These are phyloP conservation scores for Cercospora citrullina DNA, from an alignment of 2,329 filamentous ascomycete genomes.

Conservation along the genomic window DNA sequence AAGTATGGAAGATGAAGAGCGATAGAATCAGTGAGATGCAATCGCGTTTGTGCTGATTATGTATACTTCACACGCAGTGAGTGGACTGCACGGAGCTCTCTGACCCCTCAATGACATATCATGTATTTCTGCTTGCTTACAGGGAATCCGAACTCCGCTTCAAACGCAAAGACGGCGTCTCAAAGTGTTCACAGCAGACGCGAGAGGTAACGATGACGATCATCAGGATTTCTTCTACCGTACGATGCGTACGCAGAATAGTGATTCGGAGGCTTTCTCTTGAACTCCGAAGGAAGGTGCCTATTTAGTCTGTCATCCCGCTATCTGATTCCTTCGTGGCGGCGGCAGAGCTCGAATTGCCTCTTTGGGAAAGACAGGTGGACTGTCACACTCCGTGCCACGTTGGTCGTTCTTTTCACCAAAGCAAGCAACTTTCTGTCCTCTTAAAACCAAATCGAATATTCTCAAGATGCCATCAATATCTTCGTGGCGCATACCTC, in stretches of 20 bases:
- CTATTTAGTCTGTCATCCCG: neutral
- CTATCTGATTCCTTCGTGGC: neutral
- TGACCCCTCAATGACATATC: conserved; percentile 6
- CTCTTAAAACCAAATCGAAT: neutral
- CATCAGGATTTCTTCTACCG: neutral
- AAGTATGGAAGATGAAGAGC: neutral
- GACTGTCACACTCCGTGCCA: neutral
- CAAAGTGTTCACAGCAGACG: neutral
- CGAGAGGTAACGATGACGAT: neutral
- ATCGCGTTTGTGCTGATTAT: neutral
- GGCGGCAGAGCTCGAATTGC: neutral
- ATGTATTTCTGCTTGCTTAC: neutral
- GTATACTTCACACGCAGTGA: neutral
- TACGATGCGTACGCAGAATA: neutral
- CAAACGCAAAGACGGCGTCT: neutral
- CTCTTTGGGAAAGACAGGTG: conserved; percentile 1
- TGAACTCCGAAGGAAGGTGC: neutral
- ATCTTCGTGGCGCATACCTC: neutral
- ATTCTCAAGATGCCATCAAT: neutral
- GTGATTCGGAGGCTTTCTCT: neutral
- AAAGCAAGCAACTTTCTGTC: neutral
- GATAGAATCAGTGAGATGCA: neutral
- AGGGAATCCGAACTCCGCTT: neutral
- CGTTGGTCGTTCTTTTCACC: neutral
- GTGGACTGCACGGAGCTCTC: neutral